Evolutionary conservation across 2,329 filamentous ascomycete species (phyloP).

Genomic region (Colletotrichum lindemuthianum): DNA sequence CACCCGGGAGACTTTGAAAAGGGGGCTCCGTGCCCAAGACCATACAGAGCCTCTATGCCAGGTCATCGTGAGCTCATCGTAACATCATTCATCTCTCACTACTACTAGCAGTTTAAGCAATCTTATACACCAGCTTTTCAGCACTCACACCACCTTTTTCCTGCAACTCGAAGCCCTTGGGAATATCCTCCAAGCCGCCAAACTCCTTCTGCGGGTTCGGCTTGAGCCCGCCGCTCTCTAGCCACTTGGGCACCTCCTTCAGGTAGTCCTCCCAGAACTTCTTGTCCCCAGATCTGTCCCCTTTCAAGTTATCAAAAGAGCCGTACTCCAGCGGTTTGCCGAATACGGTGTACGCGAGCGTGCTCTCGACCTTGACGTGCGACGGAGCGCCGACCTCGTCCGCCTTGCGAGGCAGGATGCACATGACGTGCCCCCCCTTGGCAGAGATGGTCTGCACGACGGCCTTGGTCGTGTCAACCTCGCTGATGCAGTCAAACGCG

Average conservation of each 20-base stretch:
- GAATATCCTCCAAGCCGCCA: conserved; percentile 21
- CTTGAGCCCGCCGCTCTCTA: conserved; percentile 18
- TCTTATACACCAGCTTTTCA: conserved; percentile 29
- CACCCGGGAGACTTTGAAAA: too few relatives aligned
- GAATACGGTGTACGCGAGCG: conserved; percentile 27
- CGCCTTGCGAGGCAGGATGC: conserved; percentile 38
- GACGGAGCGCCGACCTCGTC: conserved; percentile 26
- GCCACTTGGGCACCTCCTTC: conserved; percentile 15
- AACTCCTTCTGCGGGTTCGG: conserved; percentile 31
- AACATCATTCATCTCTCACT: neutral
- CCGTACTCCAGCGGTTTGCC: conserved; percentile 15
- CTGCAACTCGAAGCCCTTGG: conserved; percentile 32
- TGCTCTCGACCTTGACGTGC: conserved; percentile 33
- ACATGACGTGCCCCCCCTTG: conserved; percentile 44
- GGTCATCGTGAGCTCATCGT: too few relatives aligned
- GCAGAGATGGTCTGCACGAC: conserved; percentile 40
- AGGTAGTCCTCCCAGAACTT: conserved; percentile 33
- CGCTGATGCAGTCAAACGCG: conserved; percentile 46
- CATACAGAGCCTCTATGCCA: too few relatives aligned
- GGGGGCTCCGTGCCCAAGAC: too few relatives aligned
- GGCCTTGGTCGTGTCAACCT: conserved; percentile 42
- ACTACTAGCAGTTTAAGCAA: neutral
- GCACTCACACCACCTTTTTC: conserved; percentile 25
- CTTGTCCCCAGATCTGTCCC: conserved; percentile 23
- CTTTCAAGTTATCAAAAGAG: conserved; percentile 22